Base-by-base conservation (phyloP, 2,329 filamentous ascomycete genomes). In the Aspergillus sp. region DNA sequence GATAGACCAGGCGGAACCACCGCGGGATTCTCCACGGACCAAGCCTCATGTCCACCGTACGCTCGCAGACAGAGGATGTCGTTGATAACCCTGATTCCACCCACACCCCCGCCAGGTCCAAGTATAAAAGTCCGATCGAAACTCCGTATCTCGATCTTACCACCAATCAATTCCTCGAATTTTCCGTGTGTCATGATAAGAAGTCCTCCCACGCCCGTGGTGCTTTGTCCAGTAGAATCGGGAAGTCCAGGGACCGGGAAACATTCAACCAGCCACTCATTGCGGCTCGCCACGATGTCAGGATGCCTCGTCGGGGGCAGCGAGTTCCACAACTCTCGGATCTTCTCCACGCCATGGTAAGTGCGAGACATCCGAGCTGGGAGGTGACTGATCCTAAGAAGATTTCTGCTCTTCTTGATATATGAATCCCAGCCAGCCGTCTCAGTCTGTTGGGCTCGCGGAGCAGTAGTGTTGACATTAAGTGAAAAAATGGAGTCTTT, bases 241-340 rank as follows among this genome's bases (percentile, higher is more conserved):
- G 82, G 80, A 20, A 95, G 79, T 32, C 86, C 85, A 1, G 86
- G 82, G 32, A 92, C 76, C 14, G 87, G 81, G 62, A 90, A 86
- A 60, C 89, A 92, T 71, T 95, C 90, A 65, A 95, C 84, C 48
- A 90, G 82, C 79, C 90, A 95, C 62, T 91, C 88, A 64, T 82
- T 78, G 11, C 85, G 73, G 44, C 89, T 82, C 1, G 80, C 73
- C 45, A 79, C 76, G 56, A 95, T 81, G 62, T 87, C 81, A 1
- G 90, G 87, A 66, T 96, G 91, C 42, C 81, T 82, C 8, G 90
- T 93, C 38, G 76, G 73, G 0, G 91, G 91, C 3, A 96, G 77
- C 3, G 75, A 74, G 50, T 81, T 80, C 86, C 90, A 95, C 16
- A 85, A 68, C 51, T 85, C 79, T 47, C 80, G 76, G 53, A 95